Percentiles rank a stretch among this genome's conserved stretches.
Evolutionary conservation across 768 basidiomycete species (phyloP).

Genomic region (Leucogyrophana mollusca): DNA sequence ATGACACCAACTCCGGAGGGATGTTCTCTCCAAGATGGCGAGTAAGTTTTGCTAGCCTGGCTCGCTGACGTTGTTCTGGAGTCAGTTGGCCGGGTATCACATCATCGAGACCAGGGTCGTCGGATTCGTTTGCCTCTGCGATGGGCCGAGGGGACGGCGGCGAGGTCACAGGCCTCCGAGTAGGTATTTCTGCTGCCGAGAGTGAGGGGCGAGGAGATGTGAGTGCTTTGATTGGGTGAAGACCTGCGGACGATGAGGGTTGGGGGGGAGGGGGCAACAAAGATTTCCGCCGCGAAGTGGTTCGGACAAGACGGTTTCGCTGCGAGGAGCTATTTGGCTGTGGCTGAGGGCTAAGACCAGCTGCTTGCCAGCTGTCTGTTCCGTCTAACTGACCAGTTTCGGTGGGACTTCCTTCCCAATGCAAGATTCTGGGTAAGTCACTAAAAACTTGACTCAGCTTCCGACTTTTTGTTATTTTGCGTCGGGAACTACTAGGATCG

Average conservation of each 20-base stretch:
- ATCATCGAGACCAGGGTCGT: not conserved
- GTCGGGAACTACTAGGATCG: slow-evolving; percentile 32
- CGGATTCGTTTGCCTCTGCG: not conserved
- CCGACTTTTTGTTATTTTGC: slow-evolving; percentile 35
- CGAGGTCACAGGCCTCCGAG: slow-evolving; percentile 10
- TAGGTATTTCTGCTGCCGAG: slow-evolving; percentile 8
- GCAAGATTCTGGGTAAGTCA: slow-evolving; percentile 23
- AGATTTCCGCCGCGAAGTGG: slow-evolving; percentile 1
- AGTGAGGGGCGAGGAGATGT: slow-evolving; percentile 10
- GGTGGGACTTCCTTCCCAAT: not conserved
- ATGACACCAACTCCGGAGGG: slow-evolving; percentile 32
- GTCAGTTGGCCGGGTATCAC: not conserved
- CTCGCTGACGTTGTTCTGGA: slow-evolving; percentile 25
- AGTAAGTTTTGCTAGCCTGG: slow-evolving; percentile 35
- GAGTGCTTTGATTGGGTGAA: slow-evolving; percentile 1
- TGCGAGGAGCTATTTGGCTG: not conserved
- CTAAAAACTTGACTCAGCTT: slow-evolving; percentile 46
- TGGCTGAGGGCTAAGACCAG: not conserved
- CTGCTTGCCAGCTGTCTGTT: too few relatives aligned
- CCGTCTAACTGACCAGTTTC: not conserved
- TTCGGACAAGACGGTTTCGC: not conserved
- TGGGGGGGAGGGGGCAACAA: slow-evolving; percentile 2
- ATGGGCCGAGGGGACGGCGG: not conserved
- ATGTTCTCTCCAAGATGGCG: slow-evolving; percentile 38
- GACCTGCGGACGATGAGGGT: slow-evolving; percentile 1